phyloP scores from a whole-genome alignment of 2,329 filamentous ascomycete species.

The Sporothrix globosa region DNA sequence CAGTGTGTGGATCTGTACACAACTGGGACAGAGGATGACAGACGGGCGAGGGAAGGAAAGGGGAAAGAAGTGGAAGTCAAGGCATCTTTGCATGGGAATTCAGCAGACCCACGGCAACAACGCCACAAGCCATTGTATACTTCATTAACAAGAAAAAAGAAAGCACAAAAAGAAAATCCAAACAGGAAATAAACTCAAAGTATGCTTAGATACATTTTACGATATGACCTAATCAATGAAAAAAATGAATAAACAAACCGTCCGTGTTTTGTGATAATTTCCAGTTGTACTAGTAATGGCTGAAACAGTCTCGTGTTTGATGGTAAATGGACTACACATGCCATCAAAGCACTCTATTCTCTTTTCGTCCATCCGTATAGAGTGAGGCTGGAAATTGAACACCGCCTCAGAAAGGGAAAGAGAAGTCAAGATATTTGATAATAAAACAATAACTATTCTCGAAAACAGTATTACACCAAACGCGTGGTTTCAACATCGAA shows the following conservation, averaged over 20 bases:
- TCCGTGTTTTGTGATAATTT: not conserved
- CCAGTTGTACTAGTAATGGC: not conserved
- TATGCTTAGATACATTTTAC: not conserved
- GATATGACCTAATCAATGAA: constrained; percentile 6
- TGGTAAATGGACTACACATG: not conserved
- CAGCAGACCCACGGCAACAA: not conserved
- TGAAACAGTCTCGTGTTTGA: not conserved
- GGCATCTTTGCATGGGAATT: constrained; percentile 4
- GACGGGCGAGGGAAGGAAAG: not conserved
- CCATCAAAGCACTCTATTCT: not conserved
- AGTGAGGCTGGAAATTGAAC: constrained; percentile 12
- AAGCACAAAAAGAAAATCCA: not conserved
- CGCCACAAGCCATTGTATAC: constrained; percentile 6
- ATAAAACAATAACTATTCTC: not conserved
- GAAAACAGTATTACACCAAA: not conserved
- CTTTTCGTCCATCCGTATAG: not conserved
- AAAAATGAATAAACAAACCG: not conserved
- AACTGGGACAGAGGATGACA: not conserved
- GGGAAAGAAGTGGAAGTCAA: not conserved
- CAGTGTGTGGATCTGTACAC: not conserved
- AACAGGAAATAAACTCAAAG: not conserved
- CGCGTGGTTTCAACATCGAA: not conserved
- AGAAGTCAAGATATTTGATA: not conserved
- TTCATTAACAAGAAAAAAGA: not conserved
- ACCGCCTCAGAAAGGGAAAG: not conserved